phyloP scores from a whole-genome alignment of 2,329 filamentous ascomycete species.

The Torrubiella hemipterigena region DNA sequence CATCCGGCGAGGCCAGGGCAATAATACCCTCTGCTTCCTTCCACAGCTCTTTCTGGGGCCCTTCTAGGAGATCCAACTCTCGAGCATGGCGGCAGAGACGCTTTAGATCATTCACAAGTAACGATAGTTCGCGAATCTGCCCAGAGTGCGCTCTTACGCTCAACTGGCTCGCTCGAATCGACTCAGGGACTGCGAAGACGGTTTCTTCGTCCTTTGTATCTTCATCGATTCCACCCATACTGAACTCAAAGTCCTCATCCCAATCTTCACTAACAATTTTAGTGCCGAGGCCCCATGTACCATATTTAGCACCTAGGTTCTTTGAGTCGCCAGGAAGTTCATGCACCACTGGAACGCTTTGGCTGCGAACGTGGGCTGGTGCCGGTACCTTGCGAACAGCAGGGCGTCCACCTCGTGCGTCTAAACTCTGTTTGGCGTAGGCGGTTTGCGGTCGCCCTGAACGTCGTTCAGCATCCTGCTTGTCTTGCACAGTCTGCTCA shows the following conservation, averaged over 20 bases:
- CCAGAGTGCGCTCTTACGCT: constrained; percentile 75
- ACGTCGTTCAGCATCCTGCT: constrained; percentile 43
- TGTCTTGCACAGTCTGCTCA: constrained; percentile 52
- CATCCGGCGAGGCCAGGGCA: constrained; percentile 63
- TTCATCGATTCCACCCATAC: constrained; percentile 26
- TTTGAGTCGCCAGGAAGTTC: constrained; percentile 46
- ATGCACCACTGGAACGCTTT: constrained; percentile 65
- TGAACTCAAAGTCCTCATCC: constrained; percentile 83
- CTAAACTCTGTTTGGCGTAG: constrained; percentile 62
- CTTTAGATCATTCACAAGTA: constrained; percentile 75
- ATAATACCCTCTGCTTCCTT: constrained; percentile 80
- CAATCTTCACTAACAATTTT: constrained; percentile 77
- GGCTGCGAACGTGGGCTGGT: constrained; percentile 62
- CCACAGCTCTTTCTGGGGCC: constrained; percentile 52
- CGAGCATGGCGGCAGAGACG: constrained; percentile 59
- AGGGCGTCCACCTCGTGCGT: constrained; percentile 57
- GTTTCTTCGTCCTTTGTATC: constrained; percentile 18
- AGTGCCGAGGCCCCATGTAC: constrained; percentile 70
- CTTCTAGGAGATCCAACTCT: constrained; percentile 52
- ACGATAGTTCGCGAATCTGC: constrained; percentile 69
- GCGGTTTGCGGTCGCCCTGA: constrained; percentile 61
- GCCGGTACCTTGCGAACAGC: constrained; percentile 56
- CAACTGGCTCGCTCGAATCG: constrained; percentile 69
- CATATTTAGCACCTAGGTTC: constrained; percentile 54
- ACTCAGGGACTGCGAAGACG: constrained; percentile 47